Conservation (phyloP, 345 rosid genomes). For the Aethionema arabicum region DNA sequence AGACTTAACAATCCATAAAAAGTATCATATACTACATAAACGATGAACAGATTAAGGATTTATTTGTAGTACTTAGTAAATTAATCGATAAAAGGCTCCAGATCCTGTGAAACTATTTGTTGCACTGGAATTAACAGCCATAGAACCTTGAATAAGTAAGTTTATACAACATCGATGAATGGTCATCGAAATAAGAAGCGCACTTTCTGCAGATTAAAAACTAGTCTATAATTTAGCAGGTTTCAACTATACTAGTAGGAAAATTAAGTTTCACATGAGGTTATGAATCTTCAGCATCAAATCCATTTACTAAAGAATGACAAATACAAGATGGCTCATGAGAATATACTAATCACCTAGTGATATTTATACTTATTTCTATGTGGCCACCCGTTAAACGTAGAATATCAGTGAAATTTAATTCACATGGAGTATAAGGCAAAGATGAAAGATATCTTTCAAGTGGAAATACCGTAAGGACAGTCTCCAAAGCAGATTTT, state of each 20-base stretch:
- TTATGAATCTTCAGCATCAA: background rate
- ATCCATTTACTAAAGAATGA: background rate
- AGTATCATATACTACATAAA: background rate
- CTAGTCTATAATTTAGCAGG: background rate
- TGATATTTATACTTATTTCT: background rate
- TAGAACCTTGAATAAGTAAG: background rate
- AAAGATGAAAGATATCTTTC: constrained; percentile 18
- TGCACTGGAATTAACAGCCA: background rate
- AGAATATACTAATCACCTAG: background rate
- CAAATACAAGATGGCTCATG: background rate
- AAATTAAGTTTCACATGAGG: constrained; percentile 1
- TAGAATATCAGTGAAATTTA: background rate
- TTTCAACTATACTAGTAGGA: background rate
- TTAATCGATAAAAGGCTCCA: background rate
- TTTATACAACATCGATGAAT: background rate
- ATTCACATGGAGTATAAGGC: constrained; percentile 3
- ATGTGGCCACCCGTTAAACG: background rate
- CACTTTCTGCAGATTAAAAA: constrained; percentile 8
- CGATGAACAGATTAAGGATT: background rate
- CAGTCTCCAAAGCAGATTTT: constrained; percentile 94
- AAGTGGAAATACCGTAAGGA: constrained; percentile 70
- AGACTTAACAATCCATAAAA: background rate
- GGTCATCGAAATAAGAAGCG: constrained; percentile 1
- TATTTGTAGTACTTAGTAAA: background rate
- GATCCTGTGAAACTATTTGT: constrained; percentile 1